Conservation (phyloP, 805 yeast genomes). For the Candida ficus region DNA sequence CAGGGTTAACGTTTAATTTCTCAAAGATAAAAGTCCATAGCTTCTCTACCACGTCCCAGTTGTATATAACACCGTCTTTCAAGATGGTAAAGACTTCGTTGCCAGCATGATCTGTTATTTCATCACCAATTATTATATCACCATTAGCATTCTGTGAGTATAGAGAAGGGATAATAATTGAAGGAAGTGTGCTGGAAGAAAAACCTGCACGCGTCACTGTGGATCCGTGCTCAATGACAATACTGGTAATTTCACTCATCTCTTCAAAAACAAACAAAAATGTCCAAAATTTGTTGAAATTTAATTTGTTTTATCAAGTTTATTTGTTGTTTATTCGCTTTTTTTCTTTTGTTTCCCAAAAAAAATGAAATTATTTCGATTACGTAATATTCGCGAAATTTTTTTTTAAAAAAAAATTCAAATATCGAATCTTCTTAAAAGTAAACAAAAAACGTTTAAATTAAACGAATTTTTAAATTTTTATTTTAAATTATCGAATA, state of each 20-base stretch:
- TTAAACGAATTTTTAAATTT: not conserved
- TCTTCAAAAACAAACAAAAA: too few relatives aligned
- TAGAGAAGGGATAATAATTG: slow-evolving; percentile 49
- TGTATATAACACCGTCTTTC: slow-evolving; percentile 60
- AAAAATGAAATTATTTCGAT: not conserved
- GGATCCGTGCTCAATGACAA: slow-evolving; percentile 68
- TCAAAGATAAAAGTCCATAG: slow-evolving; percentile 66
- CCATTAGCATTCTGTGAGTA: slow-evolving; percentile 35
- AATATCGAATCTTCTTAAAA: too few relatives aligned
- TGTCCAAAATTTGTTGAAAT: not conserved
- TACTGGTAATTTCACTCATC: slow-evolving; percentile 40
- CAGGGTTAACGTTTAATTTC: slow-evolving; percentile 43
- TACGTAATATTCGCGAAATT: not conserved
- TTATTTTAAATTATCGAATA: not conserved
- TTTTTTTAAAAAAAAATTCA: not conserved
- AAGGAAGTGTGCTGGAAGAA: slow-evolving; percentile 59
- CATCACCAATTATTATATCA: slow-evolving; percentile 39
- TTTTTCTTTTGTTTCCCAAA: not conserved
- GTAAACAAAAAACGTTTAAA: not conserved
- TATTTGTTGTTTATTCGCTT: not conserved
- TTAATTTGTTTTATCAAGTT: not conserved
- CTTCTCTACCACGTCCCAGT: slow-evolving; percentile 64
- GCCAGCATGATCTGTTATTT: slow-evolving; percentile 32
- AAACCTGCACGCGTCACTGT: slow-evolving; percentile 64
- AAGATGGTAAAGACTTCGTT: slow-evolving; percentile 45